Percentiles rank a stretch among this genome's conserved stretches.
These are phyloP conservation scores for Diaporthe longicolla DNA, from an alignment of 2,329 filamentous ascomycete species.

Conservation along the genomic window DNA sequence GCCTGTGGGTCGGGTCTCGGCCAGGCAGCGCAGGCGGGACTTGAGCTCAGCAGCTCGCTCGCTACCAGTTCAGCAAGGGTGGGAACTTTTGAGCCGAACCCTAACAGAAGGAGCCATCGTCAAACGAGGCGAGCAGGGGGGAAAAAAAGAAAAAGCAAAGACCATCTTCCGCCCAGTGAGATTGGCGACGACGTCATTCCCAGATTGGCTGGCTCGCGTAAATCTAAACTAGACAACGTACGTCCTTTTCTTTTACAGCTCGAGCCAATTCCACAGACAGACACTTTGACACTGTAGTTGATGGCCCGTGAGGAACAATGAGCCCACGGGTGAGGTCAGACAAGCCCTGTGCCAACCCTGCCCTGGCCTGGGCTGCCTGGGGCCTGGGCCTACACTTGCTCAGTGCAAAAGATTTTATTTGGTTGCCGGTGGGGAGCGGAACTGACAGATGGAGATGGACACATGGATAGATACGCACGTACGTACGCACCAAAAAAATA, in stretches of 20 bases:
- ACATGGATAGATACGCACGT: conserved; percentile 26
- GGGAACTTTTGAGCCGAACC: neutral
- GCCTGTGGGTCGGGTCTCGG: conserved; percentile 5
- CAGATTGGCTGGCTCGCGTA: conserved; percentile 33
- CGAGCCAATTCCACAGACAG: no score
- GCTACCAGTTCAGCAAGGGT: no score
- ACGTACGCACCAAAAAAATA: neutral
- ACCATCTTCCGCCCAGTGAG: conserved; percentile 11
- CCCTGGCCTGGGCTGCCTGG: neutral
- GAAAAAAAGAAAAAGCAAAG: conserved; percentile 12
- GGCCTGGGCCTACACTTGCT: conserved; percentile 13
- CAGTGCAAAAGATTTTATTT: conserved; percentile 18
- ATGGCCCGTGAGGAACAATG: conserved; percentile 8
- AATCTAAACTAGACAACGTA: conserved; percentile 7
- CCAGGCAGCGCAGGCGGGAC: no score
- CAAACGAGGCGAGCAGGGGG: conserved; percentile 17
- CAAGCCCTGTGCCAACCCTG: conserved; percentile 30
- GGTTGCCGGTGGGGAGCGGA: conserved; percentile 12
- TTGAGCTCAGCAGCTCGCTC: no score
- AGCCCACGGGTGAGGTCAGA: conserved; percentile 16
- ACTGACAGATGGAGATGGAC: conserved; percentile 14
- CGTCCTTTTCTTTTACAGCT: neutral
- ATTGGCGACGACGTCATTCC: conserved; percentile 38
- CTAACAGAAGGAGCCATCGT: conserved; percentile 21
- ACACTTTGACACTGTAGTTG: no score